Evolutionary conservation across 805 yeast species (phyloP), one percentile per base, ranked within the genome.

Genomic region (Candida orba): DNA sequence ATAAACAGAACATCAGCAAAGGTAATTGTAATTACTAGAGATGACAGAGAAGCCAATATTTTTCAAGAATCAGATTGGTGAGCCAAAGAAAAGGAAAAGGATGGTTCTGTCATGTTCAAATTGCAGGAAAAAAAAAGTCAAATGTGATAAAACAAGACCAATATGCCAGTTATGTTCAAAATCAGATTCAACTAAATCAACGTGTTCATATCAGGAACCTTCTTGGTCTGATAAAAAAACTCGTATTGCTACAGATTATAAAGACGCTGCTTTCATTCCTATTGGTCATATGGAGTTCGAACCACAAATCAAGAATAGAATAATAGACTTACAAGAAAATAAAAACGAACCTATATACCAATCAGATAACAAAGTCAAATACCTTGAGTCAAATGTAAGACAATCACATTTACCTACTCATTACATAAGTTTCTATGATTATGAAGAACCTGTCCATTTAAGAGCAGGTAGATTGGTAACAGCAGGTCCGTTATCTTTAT

Each of bases 171-270:
- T 70, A 49, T 76, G 82, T 59, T 57, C 63, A 22, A 73, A 73
- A 52, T 67, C n/a, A 7, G 32, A n/a, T 13, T 30, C 32, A 30
- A 73, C 25, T 76, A 74, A 2, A 73, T 20, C 68, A 10, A 67
- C 67, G 9, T 76, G 81, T 44, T 68, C 67, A 27, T 76, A 76
- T 49, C 66, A 75, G 53, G 79, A 75, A 49, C 82, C 79, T 31
- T 66, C 71, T 20, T 76, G 82, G 82, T 76, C 68, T 56, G 56
- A 81, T 46, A 72, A 65, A 20, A 51, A 64, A 12, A 40, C 22
- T 8, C 22, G 43, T 6, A 22, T 48, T 2, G 39, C 43, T 9
- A 30, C 40, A 1, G 47, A 56, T 36, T 57, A 56, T 32, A 42
- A 43, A 24, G 31, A 32, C 15, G 60, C 62, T 4, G 59, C 62